phyloP scores from a whole-genome alignment of 2,329 filamentous ascomycete species.

The Alternaria sp. region DNA sequence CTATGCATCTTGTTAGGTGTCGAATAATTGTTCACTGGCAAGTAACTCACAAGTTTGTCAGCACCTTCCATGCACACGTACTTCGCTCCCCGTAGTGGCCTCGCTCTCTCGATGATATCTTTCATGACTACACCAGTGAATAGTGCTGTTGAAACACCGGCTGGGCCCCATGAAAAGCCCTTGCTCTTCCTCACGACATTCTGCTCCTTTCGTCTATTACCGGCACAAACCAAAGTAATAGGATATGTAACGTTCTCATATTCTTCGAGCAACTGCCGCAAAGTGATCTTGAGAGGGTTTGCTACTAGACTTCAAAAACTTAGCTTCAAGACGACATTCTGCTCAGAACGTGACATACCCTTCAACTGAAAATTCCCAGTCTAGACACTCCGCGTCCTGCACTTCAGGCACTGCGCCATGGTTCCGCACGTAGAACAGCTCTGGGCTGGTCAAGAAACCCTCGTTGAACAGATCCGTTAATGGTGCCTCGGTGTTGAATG shows the following conservation, averaged over 20 bases:
- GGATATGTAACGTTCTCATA: conserved; percentile 87
- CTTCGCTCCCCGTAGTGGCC: conserved; percentile 72
- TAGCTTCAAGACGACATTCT: conserved; percentile 5
- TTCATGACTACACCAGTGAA: conserved; percentile 84
- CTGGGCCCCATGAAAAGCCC: conserved; percentile 92
- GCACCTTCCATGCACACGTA: conserved; percentile 94
- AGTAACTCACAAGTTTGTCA: conserved; percentile 69
- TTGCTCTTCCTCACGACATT: conserved; percentile 90
- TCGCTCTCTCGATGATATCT: conserved; percentile 74
- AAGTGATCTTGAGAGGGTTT: conserved; percentile 73
- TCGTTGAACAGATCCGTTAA: conserved; percentile 78
- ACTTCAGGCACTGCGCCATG: conserved; percentile 84
- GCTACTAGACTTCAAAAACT: conserved; percentile 69
- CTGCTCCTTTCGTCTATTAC: conserved; percentile 91
- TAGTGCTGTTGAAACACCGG: conserved; percentile 83
- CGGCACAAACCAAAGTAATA: conserved; percentile 88
- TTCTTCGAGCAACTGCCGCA: conserved; percentile 74
- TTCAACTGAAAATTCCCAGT: conserved; percentile 85
- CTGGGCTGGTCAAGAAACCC: conserved; percentile 86
- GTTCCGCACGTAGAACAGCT: conserved; percentile 91
- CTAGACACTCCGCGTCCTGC: conserved; percentile 72
- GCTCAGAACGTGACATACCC: conserved; percentile 57
- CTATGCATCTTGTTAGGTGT: conserved; percentile 43
- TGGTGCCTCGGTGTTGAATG: conserved; percentile 89
- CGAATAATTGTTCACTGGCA: rapidly evolving